These are phyloP conservation scores for Peniophora sp. DNA, from an alignment of 1,284 basidiomycete species.

Conservation along the genomic window DNA sequence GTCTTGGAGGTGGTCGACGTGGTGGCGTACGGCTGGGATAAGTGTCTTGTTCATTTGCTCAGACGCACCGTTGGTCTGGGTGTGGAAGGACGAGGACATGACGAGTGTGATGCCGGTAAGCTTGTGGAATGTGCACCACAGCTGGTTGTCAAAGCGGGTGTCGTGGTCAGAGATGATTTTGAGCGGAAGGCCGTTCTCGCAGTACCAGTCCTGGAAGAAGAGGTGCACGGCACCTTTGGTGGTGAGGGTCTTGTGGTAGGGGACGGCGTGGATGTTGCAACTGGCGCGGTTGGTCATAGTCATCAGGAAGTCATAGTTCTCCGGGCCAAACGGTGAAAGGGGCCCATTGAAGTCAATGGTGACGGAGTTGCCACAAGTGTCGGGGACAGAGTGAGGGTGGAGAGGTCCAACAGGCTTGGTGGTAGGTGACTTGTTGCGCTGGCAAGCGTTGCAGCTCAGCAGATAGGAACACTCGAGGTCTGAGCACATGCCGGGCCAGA, in stretches of 20 bases:
- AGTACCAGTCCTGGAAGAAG: slow-evolving; percentile 14
- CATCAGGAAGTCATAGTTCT: slow-evolving; percentile 27
- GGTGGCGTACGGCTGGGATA: slow-evolving; percentile 9
- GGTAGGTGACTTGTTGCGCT: slow-evolving; percentile 14
- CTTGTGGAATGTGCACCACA: slow-evolving; percentile 12
- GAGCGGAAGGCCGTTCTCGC: slow-evolving; percentile 31
- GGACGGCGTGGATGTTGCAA: slow-evolving; percentile 26
- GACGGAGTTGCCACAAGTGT: slow-evolving; percentile 17
- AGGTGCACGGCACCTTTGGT: slow-evolving; percentile 23
- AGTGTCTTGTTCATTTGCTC: slow-evolving; percentile 12
- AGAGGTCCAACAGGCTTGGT: slow-evolving; percentile 12
- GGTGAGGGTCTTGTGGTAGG: slow-evolving; percentile 17
- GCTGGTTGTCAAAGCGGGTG: slow-evolving; percentile 25
- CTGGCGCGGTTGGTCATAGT: slow-evolving; percentile 29
- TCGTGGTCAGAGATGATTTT: slow-evolving; percentile 34
- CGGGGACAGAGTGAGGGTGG: slow-evolving; percentile 18
- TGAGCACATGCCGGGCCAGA: not conserved
- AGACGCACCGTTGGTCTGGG: slow-evolving; percentile 12
- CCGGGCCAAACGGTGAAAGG: slow-evolving; percentile 25
- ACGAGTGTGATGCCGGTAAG: slow-evolving; percentile 11
- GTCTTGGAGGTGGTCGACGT: slow-evolving; percentile 20
- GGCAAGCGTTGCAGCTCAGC: slow-evolving; percentile 12
- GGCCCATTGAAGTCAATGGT: slow-evolving; percentile 38
- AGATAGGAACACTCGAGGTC: not conserved
- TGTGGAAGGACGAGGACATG: slow-evolving; percentile 13